Conservation (phyloP, 305 asterid species). For the Fraxinus velutina region DNA sequence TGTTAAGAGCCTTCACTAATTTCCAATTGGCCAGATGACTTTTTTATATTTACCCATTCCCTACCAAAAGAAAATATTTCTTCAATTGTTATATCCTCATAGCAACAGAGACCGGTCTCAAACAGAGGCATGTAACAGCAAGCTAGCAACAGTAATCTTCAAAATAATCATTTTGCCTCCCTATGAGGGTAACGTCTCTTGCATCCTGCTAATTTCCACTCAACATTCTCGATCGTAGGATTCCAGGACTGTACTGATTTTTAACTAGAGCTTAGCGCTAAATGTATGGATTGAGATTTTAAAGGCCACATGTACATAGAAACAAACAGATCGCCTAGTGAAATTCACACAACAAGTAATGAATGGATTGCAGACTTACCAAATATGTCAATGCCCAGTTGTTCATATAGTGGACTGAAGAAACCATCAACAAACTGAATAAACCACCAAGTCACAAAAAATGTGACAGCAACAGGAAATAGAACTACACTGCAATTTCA, state of each 20-base stretch:
- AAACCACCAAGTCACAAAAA: constrained; percentile 91
- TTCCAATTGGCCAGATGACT: background rate
- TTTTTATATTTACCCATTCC: background rate
- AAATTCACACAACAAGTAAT: background rate
- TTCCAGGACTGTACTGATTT: background rate
- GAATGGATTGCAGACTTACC: constrained; percentile 41
- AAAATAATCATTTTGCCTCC: background rate
- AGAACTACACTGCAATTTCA: constrained; percentile 78
- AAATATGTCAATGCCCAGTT: constrained; percentile 74
- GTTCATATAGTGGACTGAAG: constrained; percentile 86
- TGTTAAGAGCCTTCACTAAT: background rate
- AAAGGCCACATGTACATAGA: background rate
- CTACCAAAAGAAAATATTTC: background rate
- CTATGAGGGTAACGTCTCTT: background rate
- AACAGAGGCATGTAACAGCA: background rate
- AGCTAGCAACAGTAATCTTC: background rate
- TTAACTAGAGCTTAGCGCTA: background rate
- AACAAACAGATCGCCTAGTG: background rate
- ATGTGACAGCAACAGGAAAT: constrained; percentile 85
- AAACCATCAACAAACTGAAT: constrained; percentile 92
- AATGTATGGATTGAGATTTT: background rate
- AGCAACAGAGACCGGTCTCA: background rate
- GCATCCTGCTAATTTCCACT: background rate
- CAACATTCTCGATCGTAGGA: background rate
- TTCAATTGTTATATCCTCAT: background rate